Base-by-base conservation (phyloP, 139 green algal species). In the Coelastrella sp. region DNA sequence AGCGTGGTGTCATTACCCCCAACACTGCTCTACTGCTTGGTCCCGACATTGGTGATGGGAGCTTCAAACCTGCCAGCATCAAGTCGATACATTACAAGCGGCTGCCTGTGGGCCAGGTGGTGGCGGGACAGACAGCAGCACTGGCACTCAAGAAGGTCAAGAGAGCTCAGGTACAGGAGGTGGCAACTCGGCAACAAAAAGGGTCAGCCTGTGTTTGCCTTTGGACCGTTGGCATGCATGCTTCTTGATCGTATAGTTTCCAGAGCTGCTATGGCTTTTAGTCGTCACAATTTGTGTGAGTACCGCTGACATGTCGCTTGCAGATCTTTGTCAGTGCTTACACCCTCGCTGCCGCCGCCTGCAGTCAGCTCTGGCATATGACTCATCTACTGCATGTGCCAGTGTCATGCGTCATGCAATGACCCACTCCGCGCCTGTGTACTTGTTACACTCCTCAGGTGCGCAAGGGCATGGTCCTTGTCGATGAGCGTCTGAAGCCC, bases 131-230 rank as follows among this genome's bases (percentile, higher is more conserved):
- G 93, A 98, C 97, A 2, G 97, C 96, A 6, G 95, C 96, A 8
- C 92, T 99, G 85, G 96, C 96, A 7, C 92, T 99, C 68, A 99
- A 99, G 94, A 97, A 97, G 84, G 94, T 98, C 58, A 98, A 98
- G 93, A 89, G 96, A 11, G 93, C 82, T 61, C 93, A 96, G 93
- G 93, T 95, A 47, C 32, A 47, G 32, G 32, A 47, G 32, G 32
- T 0, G 32, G 32, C 32, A 47, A 47, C 32, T 47, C 32, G 32
- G 32, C 32, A 47, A 47, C 32, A 47, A 47, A 47, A 47, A 47
- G 32, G 32, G 32, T 47, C 32, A 47, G 32, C 32, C 32, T 47
- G 32, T 47, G 32, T 47, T 47, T 47, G 32, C 32, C 32, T 47
- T 1, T 47, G 32, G 32, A 47, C 32, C 32, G 32, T 47, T 47